A percentile compares a stretch with the other conserved stretches of the same genome.
phyloP scores from a whole-genome alignment of 345 rosid species.

The Ricinus communis region DNA sequence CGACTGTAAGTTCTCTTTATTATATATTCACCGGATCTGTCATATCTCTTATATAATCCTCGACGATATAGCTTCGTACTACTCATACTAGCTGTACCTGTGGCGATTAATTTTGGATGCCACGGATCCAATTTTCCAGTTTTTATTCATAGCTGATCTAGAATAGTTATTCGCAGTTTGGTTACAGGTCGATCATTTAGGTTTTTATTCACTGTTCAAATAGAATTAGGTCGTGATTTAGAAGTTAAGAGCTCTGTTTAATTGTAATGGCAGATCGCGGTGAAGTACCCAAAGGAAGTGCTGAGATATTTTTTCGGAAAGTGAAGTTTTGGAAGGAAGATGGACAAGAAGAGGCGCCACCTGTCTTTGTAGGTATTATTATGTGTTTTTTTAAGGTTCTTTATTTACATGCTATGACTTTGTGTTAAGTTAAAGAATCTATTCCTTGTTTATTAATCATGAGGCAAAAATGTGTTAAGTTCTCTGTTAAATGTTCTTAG shows the following conservation, averaged over 20 bases:
- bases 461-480: too few relatives aligned
- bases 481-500: too few relatives aligned
- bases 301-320: conserved; percentile 93
- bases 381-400: conserved; percentile 6
- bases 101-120: not conserved
- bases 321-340: conserved; percentile 99
- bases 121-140: not conserved
- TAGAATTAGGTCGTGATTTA: too few relatives aligned
- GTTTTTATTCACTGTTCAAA: not conserved
- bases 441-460: too few relatives aligned
- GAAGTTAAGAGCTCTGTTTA: too few relatives aligned
- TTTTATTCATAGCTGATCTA: not conserved
- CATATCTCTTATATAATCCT: not conserved
- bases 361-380: conserved; percentile 96
- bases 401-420: not conserved
- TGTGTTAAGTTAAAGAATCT: too few relatives aligned
- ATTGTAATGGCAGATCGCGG: conserved; percentile 63
- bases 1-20: conserved; percentile 62
- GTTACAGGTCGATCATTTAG: too few relatives aligned
- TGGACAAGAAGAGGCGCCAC: conserved; percentile 92
- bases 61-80: not conserved
- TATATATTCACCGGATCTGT: conserved; percentile 10
- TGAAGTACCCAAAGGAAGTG: conserved; percentile 83
- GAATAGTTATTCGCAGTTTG: not conserved
- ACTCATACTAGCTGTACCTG: not conserved